phyloP scores from a whole-genome alignment of 306 rosid genomes.

The Vigna unguiculata region DNA sequence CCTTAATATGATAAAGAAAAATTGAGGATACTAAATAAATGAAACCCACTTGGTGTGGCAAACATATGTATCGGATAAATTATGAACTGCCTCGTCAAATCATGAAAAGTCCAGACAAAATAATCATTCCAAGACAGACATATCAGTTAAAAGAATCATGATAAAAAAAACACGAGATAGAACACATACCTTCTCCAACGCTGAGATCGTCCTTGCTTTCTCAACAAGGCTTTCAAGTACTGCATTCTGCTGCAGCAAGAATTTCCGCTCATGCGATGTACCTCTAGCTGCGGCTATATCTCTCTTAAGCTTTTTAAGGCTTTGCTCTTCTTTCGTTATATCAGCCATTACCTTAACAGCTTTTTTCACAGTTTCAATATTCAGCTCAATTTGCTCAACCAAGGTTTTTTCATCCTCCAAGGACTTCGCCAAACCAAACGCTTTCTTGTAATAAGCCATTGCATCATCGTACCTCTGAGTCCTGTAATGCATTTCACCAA shows the following conservation, averaged over 20 bases:
- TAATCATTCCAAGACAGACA: conserved; percentile 8
- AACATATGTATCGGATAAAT: background rate
- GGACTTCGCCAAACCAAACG: conserved; percentile 63
- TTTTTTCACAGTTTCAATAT: conserved; percentile 62
- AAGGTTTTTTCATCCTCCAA: conserved; percentile 89
- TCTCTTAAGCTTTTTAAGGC: conserved; percentile 75
- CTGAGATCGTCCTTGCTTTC: conserved; percentile 62
- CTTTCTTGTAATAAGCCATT: conserved; percentile 61
- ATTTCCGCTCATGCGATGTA: conserved; percentile 67
- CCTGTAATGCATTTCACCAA: conserved; percentile 79
- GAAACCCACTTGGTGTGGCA: background rate
- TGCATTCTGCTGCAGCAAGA: conserved; percentile 56
- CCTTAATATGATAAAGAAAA: background rate
- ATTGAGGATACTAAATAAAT: conserved; percentile 9
- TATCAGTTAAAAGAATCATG: conserved; percentile 20
- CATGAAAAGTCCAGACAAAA: background rate
- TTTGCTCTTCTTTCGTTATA: conserved; percentile 73
- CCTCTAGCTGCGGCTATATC: conserved; percentile 65
- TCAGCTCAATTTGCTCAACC: conserved; percentile 63
- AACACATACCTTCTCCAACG: conserved; percentile 75
- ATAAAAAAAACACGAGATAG: conserved; percentile 5
- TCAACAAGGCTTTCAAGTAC: conserved; percentile 72
- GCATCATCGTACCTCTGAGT: conserved; percentile 80
- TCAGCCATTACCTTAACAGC: conserved; percentile 65
- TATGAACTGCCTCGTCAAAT: conserved; percentile 22